Evolutionary conservation across 495 filamentous ascomycete species (phyloP).

Genomic region (Oleoguttula mirabilis): DNA sequence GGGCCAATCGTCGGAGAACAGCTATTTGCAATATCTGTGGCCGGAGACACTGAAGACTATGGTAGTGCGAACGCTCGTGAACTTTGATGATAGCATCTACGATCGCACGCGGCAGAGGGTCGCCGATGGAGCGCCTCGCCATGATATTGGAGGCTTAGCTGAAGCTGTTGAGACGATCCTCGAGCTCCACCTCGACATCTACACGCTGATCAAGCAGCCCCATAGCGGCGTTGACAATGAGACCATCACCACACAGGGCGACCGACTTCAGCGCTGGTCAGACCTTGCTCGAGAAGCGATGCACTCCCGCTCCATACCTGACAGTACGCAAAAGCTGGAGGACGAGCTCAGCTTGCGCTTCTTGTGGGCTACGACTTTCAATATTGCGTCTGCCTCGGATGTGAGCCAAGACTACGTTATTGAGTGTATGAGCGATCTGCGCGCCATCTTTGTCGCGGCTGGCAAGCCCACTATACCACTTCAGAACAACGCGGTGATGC

Average conservation of each 20-base stretch:
- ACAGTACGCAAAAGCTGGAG: constrained; percentile 20
- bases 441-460: constrained; percentile 35
- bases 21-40: constrained; percentile 59
- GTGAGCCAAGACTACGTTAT: constrained; percentile 64
- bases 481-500: constrained; percentile 78
- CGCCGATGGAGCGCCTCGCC: background rate
- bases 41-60: constrained; percentile 57
- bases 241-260: constrained; percentile 49
- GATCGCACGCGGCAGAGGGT: background rate
- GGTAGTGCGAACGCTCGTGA: constrained; percentile 54
- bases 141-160: background rate
- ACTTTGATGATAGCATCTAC: constrained; percentile 58
- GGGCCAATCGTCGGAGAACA: constrained; percentile 28
- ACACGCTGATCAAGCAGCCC: constrained; percentile 61
- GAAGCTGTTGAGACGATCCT: constrained; percentile 67
- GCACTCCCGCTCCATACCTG: constrained; percentile 11
- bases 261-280: constrained; percentile 65
- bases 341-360: constrained; percentile 49
- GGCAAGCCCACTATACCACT: constrained; percentile 45
- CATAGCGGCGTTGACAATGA: constrained; percentile 52
- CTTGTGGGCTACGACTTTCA: constrained; percentile 74
- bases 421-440: constrained; percentile 65
- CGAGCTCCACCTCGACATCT: constrained; percentile 82
- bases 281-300: constrained; percentile 54
- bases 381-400: constrained; percentile 55